Conservation (phyloP, 2,329 filamentous ascomycete species). For the Penicillium sp. region DNA sequence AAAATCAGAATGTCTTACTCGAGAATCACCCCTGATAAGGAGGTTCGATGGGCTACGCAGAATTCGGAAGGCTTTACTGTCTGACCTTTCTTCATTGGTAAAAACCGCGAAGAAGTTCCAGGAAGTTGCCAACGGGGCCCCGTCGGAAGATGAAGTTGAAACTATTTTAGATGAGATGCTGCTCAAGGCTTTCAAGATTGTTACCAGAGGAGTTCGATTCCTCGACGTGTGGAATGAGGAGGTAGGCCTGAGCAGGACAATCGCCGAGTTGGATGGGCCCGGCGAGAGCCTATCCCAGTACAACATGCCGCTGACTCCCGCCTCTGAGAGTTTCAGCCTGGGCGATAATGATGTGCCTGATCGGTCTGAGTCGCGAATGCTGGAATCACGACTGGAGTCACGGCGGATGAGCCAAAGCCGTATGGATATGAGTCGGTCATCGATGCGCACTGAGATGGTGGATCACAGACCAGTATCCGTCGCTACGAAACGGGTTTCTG, state of each 20-base stretch:
- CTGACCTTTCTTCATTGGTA: conserved; percentile 84
- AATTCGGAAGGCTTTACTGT: conserved; percentile 81
- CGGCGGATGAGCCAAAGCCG: conserved; percentile 33
- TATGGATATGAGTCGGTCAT: conserved; percentile 21
- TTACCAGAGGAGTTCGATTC: conserved; percentile 86
- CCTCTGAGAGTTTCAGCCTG: conserved; percentile 39
- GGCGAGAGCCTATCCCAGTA: conserved; percentile 20
- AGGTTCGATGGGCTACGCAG: conserved; percentile 72
- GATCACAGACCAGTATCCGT: conserved; percentile 35
- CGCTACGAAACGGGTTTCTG: conserved; percentile 49
- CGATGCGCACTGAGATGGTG: conserved; percentile 21
- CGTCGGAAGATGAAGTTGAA: conserved; percentile 41
- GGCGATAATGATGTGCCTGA: conserved; percentile 25
- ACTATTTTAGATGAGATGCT: conserved; percentile 85
- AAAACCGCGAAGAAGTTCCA: conserved; percentile 84
- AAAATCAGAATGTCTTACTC: conserved; percentile 79
- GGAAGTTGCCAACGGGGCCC: conserved; percentile 60
- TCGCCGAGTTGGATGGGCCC: conserved; percentile 37
- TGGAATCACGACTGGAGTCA: conserved; percentile 7
- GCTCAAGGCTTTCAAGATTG: conserved; percentile 86
- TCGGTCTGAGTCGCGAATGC: conserved; percentile 30
- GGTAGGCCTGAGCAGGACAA: conserved; percentile 45
- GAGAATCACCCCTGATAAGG: conserved; percentile 73
- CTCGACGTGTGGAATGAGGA: conserved; percentile 75
- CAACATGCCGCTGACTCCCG: conserved; percentile 37